phyloP scores from a whole-genome alignment of 192 early-diverging fungal species.

The Coemansia sp. region DNA sequence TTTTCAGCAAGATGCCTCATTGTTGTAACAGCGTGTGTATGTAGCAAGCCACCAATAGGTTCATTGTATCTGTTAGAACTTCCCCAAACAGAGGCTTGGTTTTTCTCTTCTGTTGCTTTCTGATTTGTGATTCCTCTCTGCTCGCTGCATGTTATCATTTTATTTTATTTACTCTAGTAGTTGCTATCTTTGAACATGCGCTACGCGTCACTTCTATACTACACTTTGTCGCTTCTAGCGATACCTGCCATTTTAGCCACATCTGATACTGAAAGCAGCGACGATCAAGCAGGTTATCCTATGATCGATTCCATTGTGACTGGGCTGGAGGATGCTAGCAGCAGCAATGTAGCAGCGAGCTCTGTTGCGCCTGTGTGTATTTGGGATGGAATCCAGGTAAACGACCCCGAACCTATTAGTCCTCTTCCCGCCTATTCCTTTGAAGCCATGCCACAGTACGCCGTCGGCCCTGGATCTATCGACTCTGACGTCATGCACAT shows the following conservation, averaged over 20 bases:
- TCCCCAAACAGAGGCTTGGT: background rate
- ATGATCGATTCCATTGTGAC: background rate
- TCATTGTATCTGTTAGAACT: background rate
- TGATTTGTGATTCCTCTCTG: background rate
- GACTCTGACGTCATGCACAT: conserved; percentile 56
- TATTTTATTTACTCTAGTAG: background rate
- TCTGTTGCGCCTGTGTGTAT: background rate
- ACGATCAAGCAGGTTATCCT: background rate
- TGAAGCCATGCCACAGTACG: background rate
- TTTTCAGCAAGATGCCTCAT: background rate
- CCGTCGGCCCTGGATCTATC: conserved; percentile 14
- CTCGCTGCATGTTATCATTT: background rate
- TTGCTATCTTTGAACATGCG: background rate
- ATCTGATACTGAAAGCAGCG: background rate
- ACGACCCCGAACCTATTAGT: conserved; percentile 15
- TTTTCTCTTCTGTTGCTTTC: background rate
- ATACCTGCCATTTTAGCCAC: background rate
- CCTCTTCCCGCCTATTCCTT: conserved; percentile 17
- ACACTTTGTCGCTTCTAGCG: background rate
- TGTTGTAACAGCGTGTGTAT: background rate
- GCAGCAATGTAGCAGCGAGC: background rate
- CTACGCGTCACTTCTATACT: background rate
- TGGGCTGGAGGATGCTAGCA: background rate
- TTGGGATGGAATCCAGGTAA: conserved; percentile 12
- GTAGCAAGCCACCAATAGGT: background rate